phyloP scores from a whole-genome alignment of 352 stramenopile species.

The Elongisporangium undulatum region DNA sequence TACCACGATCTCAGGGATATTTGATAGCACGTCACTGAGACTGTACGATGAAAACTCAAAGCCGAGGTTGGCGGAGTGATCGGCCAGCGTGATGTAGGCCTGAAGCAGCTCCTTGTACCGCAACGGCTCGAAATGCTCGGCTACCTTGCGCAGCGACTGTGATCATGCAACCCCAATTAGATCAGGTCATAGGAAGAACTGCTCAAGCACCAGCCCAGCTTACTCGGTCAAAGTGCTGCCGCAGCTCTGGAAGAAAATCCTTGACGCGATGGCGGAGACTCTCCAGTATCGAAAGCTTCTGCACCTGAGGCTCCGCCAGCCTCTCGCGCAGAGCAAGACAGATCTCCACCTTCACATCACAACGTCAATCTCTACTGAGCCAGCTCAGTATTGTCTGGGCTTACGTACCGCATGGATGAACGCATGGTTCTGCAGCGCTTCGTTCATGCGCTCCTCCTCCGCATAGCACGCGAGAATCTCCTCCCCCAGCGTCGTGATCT shows the following conservation, averaged over 20 bases:
- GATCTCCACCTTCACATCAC: constrained; percentile 54
- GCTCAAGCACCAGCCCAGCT: no score
- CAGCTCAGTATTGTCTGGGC: neutral
- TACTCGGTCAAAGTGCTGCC: constrained; percentile 72
- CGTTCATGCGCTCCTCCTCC: constrained; percentile 74
- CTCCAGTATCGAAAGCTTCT: constrained; percentile 50
- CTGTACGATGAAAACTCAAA: constrained; percentile 77
- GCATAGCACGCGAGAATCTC: constrained; percentile 80
- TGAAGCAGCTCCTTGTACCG: constrained; percentile 80
- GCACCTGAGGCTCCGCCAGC: constrained; percentile 34
- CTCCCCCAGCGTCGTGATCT: neutral
- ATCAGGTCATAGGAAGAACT: no score
- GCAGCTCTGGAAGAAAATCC: constrained; percentile 70
- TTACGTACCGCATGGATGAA: constrained; percentile 65
- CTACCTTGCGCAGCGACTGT: constrained; percentile 71
- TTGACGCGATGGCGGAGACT: constrained; percentile 61
- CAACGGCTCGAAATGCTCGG: constrained; percentile 59
- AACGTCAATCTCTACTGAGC: neutral
- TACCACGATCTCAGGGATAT: constrained; percentile 77
- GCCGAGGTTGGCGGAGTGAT: constrained; percentile 69
- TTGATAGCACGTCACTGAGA: constrained; percentile 63
- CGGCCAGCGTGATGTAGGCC: constrained; percentile 73
- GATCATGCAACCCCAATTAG: no score
- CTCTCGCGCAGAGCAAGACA: constrained; percentile 54
- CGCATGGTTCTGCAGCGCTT: constrained; percentile 46